These are phyloP conservation scores for Malassezia nana DNA, from an alignment of 1,284 basidiomycete genomes.

Conservation along the genomic window DNA sequence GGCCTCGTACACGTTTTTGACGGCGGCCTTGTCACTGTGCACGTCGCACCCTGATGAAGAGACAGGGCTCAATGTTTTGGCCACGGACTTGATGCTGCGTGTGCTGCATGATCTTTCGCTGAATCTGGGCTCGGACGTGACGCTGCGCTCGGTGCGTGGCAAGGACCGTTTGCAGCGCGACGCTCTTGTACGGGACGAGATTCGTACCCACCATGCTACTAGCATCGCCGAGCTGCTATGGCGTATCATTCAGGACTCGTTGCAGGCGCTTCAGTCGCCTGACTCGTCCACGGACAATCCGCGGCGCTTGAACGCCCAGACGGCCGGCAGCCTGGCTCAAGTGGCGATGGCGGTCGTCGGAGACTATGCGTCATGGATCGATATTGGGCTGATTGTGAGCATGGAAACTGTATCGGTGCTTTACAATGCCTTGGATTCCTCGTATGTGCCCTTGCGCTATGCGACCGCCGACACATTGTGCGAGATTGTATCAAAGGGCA, in stretches of 20 bases:
- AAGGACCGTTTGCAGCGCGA: constrained; percentile 44
- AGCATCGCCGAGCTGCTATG: constrained; percentile 78
- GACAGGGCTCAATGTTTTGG: constrained; percentile 85
- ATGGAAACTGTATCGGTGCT: constrained; percentile 76
- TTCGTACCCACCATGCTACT: constrained; percentile 57
- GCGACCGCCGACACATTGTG: constrained; percentile 70
- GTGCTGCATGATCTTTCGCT: constrained; percentile 45
- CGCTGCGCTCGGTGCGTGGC: constrained; percentile 36
- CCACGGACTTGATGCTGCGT: constrained; percentile 55
- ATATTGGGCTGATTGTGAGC: constrained; percentile 89
- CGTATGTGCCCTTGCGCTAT: constrained; percentile 57
- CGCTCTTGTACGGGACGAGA: constrained; percentile 43
- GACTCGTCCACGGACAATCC: constrained; percentile 44
- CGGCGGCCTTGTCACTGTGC: constrained; percentile 44
- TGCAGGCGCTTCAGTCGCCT: constrained; percentile 16
- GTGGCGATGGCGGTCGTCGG: constrained; percentile 81
- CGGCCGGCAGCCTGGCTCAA: constrained; percentile 70
- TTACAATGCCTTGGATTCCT: constrained; percentile 61
- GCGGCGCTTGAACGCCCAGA: constrained; percentile 54
- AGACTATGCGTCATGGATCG: constrained; percentile 95
- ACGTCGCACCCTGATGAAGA: constrained; percentile 57
- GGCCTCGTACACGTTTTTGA: constrained; percentile 66
- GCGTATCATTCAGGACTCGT: constrained; percentile 66
- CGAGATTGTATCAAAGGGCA: constrained; percentile 77
- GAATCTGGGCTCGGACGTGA: constrained; percentile 43